Evolutionary conservation across 1,284 basidiomycete species (phyloP).

Genomic region (Pseudozyma thailandica): DNA sequence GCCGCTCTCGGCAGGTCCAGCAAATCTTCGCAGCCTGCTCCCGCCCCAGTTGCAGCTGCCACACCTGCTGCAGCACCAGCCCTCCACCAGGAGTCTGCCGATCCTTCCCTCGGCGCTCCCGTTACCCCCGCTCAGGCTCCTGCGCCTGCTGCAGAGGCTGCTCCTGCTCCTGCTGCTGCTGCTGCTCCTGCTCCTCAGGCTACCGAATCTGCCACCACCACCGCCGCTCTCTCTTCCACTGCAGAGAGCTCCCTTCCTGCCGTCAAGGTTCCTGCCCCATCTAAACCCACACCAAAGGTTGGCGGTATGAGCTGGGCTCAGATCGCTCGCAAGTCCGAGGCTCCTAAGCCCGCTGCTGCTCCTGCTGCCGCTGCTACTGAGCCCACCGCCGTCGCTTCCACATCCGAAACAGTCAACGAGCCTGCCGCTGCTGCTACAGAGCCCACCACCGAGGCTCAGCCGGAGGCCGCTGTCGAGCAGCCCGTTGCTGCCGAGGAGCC

Average conservation of each 20-base stretch:
- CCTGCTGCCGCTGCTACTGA: constrained; percentile 18
- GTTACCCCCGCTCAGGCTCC: constrained; percentile 6
- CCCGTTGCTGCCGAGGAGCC: constrained; percentile 13
- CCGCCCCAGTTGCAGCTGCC: constrained; percentile 23
- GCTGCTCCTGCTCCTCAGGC: constrained; percentile 20
- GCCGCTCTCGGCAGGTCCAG: constrained; percentile 49
- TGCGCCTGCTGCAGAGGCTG: constrained; percentile 22
- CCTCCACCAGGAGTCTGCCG: constrained; percentile 29
- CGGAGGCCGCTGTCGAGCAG: constrained; percentile 8
- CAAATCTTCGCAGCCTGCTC: constrained; percentile 35
- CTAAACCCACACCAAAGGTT: constrained; percentile 35
- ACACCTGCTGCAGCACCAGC: constrained; percentile 37
- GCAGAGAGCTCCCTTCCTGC: constrained; percentile 29
- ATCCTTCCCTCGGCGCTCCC: constrained; percentile 15
- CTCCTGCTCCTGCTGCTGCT: constrained; percentile 20
- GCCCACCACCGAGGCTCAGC: constrained; percentile 17
- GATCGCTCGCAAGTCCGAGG: constrained; percentile 62
- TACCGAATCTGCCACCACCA: constrained; percentile 41
- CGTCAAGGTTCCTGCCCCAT: constrained; percentile 52
- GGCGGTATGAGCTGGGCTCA: constrained; percentile 66
- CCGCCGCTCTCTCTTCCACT: constrained; percentile 38
- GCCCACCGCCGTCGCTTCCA: constrained; percentile 13
- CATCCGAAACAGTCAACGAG: too few relatives aligned
- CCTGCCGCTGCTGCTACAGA: constrained; percentile 13
- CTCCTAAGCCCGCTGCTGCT: constrained; percentile 48